Evolutionary conservation across 352 stramenopile species (phyloP).

Genomic region (Blastocystis sp.): DNA sequence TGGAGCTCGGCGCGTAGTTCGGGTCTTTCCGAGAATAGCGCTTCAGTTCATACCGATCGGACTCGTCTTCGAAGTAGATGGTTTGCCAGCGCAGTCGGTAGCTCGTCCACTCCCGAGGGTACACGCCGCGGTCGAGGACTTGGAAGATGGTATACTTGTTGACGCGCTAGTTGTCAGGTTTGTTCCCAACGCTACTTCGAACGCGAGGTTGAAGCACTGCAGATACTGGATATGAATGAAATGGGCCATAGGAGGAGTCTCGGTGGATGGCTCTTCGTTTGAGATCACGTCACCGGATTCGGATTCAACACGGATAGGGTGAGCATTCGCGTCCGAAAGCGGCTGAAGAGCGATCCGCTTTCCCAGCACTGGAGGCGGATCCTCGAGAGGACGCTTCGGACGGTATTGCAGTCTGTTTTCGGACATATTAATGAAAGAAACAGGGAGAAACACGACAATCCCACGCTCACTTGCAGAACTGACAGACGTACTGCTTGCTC

Average conservation of each 20-base stretch:
- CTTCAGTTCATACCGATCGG: conserved; percentile 43
- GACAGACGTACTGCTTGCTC: conserved; percentile 61
- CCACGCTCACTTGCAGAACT: not conserved
- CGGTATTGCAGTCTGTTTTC: not conserved
- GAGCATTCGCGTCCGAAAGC: not conserved
- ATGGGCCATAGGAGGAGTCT: not conserved
- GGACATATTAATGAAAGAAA: not conserved
- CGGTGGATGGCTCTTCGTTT: not conserved
- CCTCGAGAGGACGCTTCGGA: too few relatives aligned
- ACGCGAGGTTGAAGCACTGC: conserved; percentile 24
- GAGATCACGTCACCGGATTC: too few relatives aligned
- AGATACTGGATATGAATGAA: conserved; percentile 26
- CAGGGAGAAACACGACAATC: conserved; percentile 35
- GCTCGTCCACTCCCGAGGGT: conserved; percentile 50
- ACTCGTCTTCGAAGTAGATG: conserved; percentile 47
- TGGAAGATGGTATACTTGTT: conserved; percentile 61
- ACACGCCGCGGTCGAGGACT: conserved; percentile 51
- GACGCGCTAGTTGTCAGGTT: conserved; percentile 3
- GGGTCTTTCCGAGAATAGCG: not conserved
- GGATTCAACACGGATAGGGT: too few relatives aligned
- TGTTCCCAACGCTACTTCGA: conserved; percentile 22
- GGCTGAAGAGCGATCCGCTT: not conserved
- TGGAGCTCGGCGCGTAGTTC: not conserved
- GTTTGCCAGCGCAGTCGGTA: conserved; percentile 29
- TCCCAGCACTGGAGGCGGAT: too few relatives aligned